Base-by-base conservation (phyloP, 2,329 filamentous ascomycete genomes). In the Hypoxylon sp. region DNA sequence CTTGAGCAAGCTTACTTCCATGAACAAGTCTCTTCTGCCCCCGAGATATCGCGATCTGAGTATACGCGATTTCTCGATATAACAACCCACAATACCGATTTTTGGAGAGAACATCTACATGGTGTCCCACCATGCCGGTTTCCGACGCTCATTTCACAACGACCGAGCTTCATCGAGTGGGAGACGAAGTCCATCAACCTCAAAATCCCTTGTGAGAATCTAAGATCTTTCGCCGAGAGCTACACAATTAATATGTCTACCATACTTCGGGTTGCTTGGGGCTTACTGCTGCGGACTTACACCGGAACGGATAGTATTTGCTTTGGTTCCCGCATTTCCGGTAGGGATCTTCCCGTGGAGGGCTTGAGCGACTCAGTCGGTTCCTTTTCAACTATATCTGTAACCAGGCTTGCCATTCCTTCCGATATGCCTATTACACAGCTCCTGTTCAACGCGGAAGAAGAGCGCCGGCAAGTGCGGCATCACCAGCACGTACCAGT, bases 241-340 rank as follows among this genome's bases (percentile, higher is more conserved):
- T 75, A 79, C 41, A 75, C 78, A 7, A 78, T 86, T 2, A 82
- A 82, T 0, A 75, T 83, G 0, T 81, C 84, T 0, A 82, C 84
- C 0, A 78, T 88, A 2, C 78, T 90, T 3, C 83, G 85, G 23
- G 81, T 87, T n/a, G 86, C 87, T 0, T 90, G 87, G 87, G 85
- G 82, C 0, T 77, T 90, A 19, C 79, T 88, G 0, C 77, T 89
- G 0, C 83, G 85, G 1, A 80, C 82, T 1, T 89, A 87, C 68
- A 81, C 85, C 2, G 85, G 85, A 1, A 80, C 80, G 14, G 79
- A 84, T 21, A 80, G 82, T 9, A 82, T 88, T 6, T 81, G 83
- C 37, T 89, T 90, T 66, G 88, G 87, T 0, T 85, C 81, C 61
- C 80, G 82, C 32, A 79, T 82, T 2, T 74, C 77, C 0, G 83